These are phyloP conservation scores for Plectranthus barbatus DNA, from an alignment of 257 asterid species.

Conservation along the genomic window DNA sequence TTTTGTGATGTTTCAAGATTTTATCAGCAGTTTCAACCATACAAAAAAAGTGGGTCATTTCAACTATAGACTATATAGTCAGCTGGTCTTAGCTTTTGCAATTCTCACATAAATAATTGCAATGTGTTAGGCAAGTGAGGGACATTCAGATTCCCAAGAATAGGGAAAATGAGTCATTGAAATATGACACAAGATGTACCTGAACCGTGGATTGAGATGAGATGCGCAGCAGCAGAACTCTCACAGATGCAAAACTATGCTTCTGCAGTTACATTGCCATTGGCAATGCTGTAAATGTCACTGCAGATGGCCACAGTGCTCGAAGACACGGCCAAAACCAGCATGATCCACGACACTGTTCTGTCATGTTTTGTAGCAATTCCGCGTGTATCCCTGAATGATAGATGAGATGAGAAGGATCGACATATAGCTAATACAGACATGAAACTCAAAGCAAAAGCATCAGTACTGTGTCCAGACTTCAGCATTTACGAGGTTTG, in stretches of 20 bases:
- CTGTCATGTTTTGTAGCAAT: conserved; percentile 57
- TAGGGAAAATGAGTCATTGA: not conserved
- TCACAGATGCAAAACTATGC: conserved; percentile 8
- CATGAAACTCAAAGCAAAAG: not conserved
- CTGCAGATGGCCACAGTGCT: conserved; percentile 83
- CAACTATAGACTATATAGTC: not conserved
- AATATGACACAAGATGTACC: not conserved
- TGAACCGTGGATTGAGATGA: too few species aligned
- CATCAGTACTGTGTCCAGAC: not conserved
- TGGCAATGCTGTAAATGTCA: conserved; percentile 57
- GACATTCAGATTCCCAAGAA: not conserved
- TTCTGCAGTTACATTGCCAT: conserved; percentile 26
- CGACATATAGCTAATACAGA: not conserved
- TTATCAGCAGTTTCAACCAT: not conserved
- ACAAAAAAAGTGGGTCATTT: not conserved
- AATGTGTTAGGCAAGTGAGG: not conserved
- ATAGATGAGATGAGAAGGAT: not conserved
- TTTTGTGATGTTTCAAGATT: not conserved
- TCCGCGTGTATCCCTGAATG: conserved; percentile 64
- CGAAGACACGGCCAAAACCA: conserved; percentile 67
- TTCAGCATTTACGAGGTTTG: not conserved
- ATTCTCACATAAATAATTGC: conserved; percentile 3
- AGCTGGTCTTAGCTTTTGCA: not conserved
- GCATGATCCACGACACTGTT: conserved; percentile 62
- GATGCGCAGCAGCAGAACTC: too few species aligned